Conservation (phyloP, 1,284 basidiomycete species). For the Cutaneotrichosporon sp. region DNA sequence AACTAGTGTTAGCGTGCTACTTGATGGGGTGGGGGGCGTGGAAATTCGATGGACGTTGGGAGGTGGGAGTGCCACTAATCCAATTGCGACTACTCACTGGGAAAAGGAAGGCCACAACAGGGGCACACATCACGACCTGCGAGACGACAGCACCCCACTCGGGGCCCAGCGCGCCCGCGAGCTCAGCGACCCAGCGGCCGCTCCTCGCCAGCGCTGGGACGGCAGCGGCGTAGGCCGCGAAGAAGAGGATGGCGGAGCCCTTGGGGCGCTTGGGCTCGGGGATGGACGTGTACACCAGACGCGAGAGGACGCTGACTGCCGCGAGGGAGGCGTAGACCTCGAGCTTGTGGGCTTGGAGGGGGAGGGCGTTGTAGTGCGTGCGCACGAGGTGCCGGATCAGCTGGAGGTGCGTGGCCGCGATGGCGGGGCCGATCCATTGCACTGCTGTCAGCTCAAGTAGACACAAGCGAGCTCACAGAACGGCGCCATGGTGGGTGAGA, state of each 20-base stretch:
- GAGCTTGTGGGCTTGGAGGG: not conserved
- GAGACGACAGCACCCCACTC: constrained; percentile 1
- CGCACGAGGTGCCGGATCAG: not conserved
- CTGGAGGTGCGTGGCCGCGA: not conserved
- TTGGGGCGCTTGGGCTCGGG: not conserved
- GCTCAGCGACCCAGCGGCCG: constrained; percentile 10
- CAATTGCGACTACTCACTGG: constrained; percentile 2
- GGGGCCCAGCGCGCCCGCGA: not conserved
- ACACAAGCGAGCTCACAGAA: not conserved
- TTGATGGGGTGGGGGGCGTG: too few species aligned
- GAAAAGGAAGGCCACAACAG: not conserved
- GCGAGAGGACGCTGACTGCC: not conserved
- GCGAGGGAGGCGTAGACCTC: not conserved
- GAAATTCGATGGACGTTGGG: too few species aligned
- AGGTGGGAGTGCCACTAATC: too few species aligned
- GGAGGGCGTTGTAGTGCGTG: constrained; percentile 15
- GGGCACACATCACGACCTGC: not conserved
- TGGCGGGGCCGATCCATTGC: constrained; percentile 1
- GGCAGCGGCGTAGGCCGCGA: not conserved
- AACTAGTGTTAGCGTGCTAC: not conserved
- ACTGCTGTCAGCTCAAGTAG: not conserved
- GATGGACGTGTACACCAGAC: not conserved
- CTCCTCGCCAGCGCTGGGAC: not conserved
- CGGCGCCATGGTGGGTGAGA: not conserved
- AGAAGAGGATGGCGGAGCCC: not conserved